A percentile compares a stretch with the other conserved stretches of the same genome.
Evolutionary conservation across 208 protist genomes (phyloP).

Genomic region (Acanthamoeba castellanii): DNA sequence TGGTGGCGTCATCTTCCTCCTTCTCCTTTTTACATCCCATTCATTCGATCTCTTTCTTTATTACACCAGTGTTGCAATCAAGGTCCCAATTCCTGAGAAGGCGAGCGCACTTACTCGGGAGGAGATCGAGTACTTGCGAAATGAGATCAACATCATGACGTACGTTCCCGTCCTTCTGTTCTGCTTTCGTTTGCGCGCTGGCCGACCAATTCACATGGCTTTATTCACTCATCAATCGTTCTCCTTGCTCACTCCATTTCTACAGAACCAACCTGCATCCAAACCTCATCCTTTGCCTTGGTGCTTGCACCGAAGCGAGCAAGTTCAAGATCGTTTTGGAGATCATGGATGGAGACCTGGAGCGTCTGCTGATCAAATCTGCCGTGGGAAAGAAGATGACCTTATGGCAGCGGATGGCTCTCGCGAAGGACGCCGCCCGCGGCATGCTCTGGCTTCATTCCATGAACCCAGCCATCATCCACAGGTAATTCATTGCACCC

Average conservation of each 20-base stretch:
- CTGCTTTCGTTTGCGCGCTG: too few relatives aligned
- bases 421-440: slow-evolving; percentile 79
- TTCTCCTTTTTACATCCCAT: neutral
- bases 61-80: slow-evolving; percentile 40
- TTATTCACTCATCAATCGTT: too few relatives aligned
- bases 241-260: neutral
- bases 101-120: slow-evolving; percentile 27
- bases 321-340: slow-evolving; percentile 67
- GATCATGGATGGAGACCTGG: slow-evolving; percentile 67
- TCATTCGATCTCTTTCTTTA: neutral
- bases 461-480: slow-evolving; percentile 84
- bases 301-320: slow-evolving; percentile 50
- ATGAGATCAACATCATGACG: slow-evolving; percentile 70
- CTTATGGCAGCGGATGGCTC: slow-evolving; percentile 30
- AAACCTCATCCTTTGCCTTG: slow-evolving; percentile 62
- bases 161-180: neutral
- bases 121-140: slow-evolving; percentile 55
- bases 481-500: slow-evolving; percentile 21
- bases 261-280: slow-evolving; percentile 65
- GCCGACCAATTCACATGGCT: neutral
- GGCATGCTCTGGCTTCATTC: slow-evolving; percentile 84
- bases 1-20: too few relatives aligned
- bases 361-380: slow-evolving; percentile 46
- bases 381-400: slow-evolving; percentile 59
- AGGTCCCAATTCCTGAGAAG: slow-evolving; percentile 62